These are phyloP conservation scores for Hirsutella minnesotensis DNA, from an alignment of 2,329 filamentous ascomycete species.

Conservation along the genomic window DNA sequence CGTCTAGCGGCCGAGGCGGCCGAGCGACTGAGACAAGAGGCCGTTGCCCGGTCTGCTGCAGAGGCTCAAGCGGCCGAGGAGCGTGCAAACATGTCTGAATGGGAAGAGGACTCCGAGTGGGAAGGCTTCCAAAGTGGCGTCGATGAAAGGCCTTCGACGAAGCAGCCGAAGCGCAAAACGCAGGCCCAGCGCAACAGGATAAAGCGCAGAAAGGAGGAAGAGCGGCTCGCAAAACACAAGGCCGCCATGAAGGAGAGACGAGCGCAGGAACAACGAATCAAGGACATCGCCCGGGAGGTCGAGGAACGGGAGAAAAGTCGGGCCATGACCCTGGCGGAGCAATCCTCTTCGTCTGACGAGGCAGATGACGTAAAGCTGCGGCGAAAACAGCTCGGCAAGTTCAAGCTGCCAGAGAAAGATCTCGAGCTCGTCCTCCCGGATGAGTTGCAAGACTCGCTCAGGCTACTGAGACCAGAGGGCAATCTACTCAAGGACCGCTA, in stretches of 20 bases:
- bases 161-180: constrained; percentile 76
- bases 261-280: constrained; percentile 59
- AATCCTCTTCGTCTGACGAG: constrained; percentile 38
- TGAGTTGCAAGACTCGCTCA: constrained; percentile 69
- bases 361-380: constrained; percentile 54
- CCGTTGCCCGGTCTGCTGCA: constrained; percentile 57
- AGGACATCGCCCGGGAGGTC: constrained; percentile 55
- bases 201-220: constrained; percentile 79
- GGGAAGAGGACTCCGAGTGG: constrained; percentile 86
- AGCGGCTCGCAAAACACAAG: constrained; percentile 65
- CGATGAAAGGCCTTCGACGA: constrained; percentile 52
- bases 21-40: constrained; percentile 55
- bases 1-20: constrained; percentile 55
- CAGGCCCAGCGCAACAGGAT: constrained; percentile 77
- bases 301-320: constrained; percentile 41
- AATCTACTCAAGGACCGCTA: constrained; percentile 89
- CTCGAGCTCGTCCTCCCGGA: constrained; percentile 74
- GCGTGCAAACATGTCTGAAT: constrained; percentile 53
- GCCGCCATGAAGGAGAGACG: constrained; percentile 61
- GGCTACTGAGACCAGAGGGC: constrained; percentile 85
- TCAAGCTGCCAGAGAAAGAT: constrained; percentile 63
- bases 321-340: constrained; percentile 28
- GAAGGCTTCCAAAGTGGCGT: constrained; percentile 77
- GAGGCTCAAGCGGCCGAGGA: constrained; percentile 64
- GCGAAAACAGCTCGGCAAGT: constrained; percentile 62